Base-by-base conservation (phyloP, 2,329 filamentous ascomycete species). In the Alternaria brassicae region DNA sequence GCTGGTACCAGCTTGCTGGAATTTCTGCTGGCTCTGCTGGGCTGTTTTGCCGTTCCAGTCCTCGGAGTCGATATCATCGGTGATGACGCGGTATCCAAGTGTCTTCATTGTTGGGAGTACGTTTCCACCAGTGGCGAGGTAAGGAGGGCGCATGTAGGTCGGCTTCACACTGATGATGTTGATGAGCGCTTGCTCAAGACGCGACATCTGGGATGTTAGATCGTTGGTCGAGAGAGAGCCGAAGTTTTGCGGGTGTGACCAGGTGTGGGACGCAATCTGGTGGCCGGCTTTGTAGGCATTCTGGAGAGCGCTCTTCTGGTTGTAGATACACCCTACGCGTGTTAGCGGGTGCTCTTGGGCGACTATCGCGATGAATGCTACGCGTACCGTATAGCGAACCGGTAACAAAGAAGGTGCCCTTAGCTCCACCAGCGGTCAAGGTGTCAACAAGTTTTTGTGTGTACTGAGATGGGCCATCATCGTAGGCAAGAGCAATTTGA, bases 141-240 rank as follows among this genome's bases (percentile, higher is more conserved):
- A 77, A 0, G 75, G 75, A 1, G 74, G 74, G 0, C 75, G 74
- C 75, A 77, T 77, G 65, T 77, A 77, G 0, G 75, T 77, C 3
- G 75, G 74, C 57, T 75, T 75, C 17, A 69, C 66, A 56, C 75
- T 74, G 52, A 77, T 76, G 57, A 77, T 77, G 65, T 74, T 76
- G 57, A 72, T 63, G 32, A 76, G 65, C 2, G 75, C 75, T n/a
- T 65, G 67, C 48, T 77, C 75, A 10, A 77, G 62, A 40, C 66
- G 65, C 27, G 64, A 58, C 75, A 77, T 77, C 60, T 77, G 69
- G 8, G 58, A 62, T 4, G 69, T 76, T 2, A 77, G 62, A 40
- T 74, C 72, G 21, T 59, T 55, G 15, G 66, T 53, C 1, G 72
- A 74, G 48, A 77, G 42, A 19, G 69, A 72, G 54, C 72, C 72